These are phyloP conservation scores for Fraxinus americana DNA, from an alignment of 257 asterid genomes.

Conservation along the genomic window DNA sequence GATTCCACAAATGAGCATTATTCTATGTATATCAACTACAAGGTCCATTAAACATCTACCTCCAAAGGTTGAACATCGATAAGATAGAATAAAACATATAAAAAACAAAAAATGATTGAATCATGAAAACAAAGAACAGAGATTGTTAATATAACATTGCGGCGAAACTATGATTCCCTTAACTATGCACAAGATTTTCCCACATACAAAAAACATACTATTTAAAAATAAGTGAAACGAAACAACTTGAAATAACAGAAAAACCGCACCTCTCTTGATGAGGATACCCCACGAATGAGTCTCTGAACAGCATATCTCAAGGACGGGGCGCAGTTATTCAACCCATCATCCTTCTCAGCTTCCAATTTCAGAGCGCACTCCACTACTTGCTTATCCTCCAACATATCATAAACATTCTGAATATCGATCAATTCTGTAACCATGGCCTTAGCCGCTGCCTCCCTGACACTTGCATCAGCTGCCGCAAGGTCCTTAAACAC, in stretches of 20 bases:
- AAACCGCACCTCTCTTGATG: constrained; percentile 85
- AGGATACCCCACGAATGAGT: constrained; percentile 93
- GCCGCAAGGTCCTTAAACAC: constrained; percentile 79
- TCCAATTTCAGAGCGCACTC: constrained; percentile 75
- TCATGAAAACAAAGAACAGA: not conserved
- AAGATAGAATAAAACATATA: not conserved
- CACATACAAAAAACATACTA: not conserved
- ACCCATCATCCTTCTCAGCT: constrained; percentile 92
- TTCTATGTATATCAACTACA: no score
- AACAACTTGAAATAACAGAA: constrained; percentile 1
- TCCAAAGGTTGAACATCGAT: not conserved
- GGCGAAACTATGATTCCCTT: not conserved
- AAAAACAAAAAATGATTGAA: not conserved
- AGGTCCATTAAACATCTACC: no score
- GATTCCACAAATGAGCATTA: not conserved
- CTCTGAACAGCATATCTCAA: constrained; percentile 93
- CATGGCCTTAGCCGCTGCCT: constrained; percentile 70
- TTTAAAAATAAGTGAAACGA: not conserved
- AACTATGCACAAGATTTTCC: constrained; percentile 15
- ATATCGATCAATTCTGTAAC: constrained; percentile 68
- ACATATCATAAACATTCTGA: constrained; percentile 71
- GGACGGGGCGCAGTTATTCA: constrained; percentile 91
- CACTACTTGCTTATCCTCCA: constrained; percentile 74
- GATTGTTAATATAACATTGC: not conserved
- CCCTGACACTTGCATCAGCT: constrained; percentile 60